Base-by-base conservation (phyloP, 345 rosid species). In the Aegle marmelos region DNA sequence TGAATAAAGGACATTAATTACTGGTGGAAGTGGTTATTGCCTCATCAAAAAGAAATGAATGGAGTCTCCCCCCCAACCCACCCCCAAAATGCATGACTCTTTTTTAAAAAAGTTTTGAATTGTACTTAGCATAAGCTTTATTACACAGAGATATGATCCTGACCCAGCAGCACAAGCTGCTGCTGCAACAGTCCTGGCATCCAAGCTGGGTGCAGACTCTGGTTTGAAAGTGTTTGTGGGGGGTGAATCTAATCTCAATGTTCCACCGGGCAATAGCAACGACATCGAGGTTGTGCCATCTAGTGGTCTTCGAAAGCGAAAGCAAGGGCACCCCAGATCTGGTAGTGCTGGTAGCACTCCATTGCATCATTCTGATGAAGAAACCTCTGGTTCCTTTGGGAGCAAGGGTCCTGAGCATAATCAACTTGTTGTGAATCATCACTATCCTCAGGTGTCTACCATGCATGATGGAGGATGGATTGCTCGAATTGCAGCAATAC, bases 161-260 rank as follows among this genome's bases (percentile, higher is more conserved):
- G 98, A 96, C 80, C 99, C 98, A 64, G 98, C 98, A 30, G 99
- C 97, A 34, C 92, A 96, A 82, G 98, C 98, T 66, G 98, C 99
- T 17, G 98, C 98, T 69, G 99, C 98, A 71, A 84, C 89, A 79
- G 93, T 95, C 73, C 89, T 95, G 83, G 98, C 97, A 78, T 95
- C 99, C 9, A 95, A 93, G 81, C 81, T 95, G 86, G 99, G 99
- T 34, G 92, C 96, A 5, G 98, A 95, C 77, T 91, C 97, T 22
- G 99, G 98, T 72, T 84, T 95, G 88, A 93, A 89, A 82, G 86
- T 93, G 78, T 82, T 69, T 76, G 58, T 93, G n/a, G 97, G 86
- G 72, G 98, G 94, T 59, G 97, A 92, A 80, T 72, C 90, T 53
- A 82, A 85, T 70, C 68, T 61, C 2, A 81, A 84, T 78, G 82